Conservation (phyloP, 345 rosid species). For the Laguncularia racemosa region DNA sequence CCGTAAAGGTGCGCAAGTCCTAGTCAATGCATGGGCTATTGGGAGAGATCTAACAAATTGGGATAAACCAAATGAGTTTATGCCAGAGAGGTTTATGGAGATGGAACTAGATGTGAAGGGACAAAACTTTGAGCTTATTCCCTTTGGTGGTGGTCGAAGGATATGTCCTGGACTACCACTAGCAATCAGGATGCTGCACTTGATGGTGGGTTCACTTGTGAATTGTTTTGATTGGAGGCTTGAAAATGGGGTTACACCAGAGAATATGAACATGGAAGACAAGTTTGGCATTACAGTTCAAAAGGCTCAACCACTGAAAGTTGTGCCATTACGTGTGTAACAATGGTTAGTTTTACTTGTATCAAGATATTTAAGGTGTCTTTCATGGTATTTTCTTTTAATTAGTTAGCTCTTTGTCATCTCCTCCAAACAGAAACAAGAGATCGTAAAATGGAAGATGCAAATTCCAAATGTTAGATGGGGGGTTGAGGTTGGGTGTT, state of each 20-base stretch:
- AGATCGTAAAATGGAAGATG: too few species aligned
- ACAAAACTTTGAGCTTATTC: slow-evolving; percentile 17
- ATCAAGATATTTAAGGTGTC: too few species aligned
- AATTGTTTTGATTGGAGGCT: slow-evolving; percentile 24
- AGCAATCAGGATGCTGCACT: slow-evolving; percentile 18
- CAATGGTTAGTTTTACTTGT: too few species aligned
- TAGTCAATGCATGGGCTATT: slow-evolving; percentile 20
- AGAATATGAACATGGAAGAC: slow-evolving; percentile 20
- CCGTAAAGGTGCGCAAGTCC: slow-evolving; percentile 15
- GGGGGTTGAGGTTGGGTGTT: too few species aligned
- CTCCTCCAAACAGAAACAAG: too few species aligned
- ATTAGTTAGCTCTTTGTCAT: too few species aligned
- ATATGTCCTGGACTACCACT: slow-evolving; percentile 29
- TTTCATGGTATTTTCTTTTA: too few species aligned
- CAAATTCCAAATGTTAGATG: too few species aligned
- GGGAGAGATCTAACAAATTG: slow-evolving; percentile 14
- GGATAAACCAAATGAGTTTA: slow-evolving; percentile 13
- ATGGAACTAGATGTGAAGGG: slow-evolving; percentile 15
- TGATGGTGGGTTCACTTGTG: slow-evolving; percentile 23
- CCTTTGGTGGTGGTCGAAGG: slow-evolving; percentile 29
- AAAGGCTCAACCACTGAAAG: slow-evolving; percentile 3
- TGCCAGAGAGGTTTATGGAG: slow-evolving; percentile 26
- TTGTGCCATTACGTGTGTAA: too few species aligned
- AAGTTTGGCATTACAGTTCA: slow-evolving; percentile 19
- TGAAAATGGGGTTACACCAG: slow-evolving; percentile 11